A percentile compares a stretch with the other conserved stretches of the same genome.
Evolutionary conservation across 2,329 filamentous ascomycete genomes (phyloP).

Genomic region (Fusarium xyrophilum): DNA sequence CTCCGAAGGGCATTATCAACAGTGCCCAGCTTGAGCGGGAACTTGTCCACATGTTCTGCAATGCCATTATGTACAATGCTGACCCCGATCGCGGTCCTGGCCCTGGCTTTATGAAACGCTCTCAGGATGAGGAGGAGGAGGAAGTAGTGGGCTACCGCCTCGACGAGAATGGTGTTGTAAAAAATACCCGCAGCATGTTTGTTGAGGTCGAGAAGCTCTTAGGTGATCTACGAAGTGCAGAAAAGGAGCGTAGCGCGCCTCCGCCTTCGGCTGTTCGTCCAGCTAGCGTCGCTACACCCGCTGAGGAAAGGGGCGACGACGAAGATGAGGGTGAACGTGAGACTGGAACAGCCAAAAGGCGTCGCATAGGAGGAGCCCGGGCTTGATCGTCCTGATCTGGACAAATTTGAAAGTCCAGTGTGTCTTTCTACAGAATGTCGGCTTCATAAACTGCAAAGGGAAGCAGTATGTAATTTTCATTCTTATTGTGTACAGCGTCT

Average conservation of each 20-base stretch:
- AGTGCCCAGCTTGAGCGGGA: conserved; percentile 91
- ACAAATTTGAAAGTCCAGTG: conserved; percentile 2
- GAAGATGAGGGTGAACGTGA: conserved; percentile 57
- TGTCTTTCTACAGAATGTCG: conserved; percentile 19
- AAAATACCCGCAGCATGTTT: conserved; percentile 89
- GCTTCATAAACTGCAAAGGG: conserved; percentile 17
- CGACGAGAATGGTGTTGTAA: conserved; percentile 85
- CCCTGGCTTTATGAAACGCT: conserved; percentile 61
- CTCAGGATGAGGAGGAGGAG: conserved; percentile 54
- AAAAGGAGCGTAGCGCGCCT: conserved; percentile 59
- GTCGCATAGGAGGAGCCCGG: conserved; percentile 47
- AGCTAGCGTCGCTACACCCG: conserved; percentile 50
- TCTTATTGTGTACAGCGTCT: conserved; percentile 38
- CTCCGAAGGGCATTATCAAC: conserved; percentile 91
- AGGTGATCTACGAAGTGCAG: conserved; percentile 76
- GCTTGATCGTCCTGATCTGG: conserved; percentile 35
- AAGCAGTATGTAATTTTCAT: conserved; percentile 31
- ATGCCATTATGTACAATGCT: conserved; percentile 97
- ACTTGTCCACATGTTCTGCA: conserved; percentile 95
- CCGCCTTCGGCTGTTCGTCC: conserved; percentile 46
- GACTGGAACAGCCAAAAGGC: conserved; percentile 47
- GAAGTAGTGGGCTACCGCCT: conserved; percentile 66
- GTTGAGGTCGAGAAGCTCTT: conserved; percentile 82
- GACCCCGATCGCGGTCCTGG: conserved; percentile 77
- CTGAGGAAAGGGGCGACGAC: conserved; percentile 57